A percentile compares a stretch with the other conserved stretches of the same genome.
These are phyloP conservation scores for Russula sp. DNA, from an alignment of 768 basidiomycete species.

Conservation along the genomic window DNA sequence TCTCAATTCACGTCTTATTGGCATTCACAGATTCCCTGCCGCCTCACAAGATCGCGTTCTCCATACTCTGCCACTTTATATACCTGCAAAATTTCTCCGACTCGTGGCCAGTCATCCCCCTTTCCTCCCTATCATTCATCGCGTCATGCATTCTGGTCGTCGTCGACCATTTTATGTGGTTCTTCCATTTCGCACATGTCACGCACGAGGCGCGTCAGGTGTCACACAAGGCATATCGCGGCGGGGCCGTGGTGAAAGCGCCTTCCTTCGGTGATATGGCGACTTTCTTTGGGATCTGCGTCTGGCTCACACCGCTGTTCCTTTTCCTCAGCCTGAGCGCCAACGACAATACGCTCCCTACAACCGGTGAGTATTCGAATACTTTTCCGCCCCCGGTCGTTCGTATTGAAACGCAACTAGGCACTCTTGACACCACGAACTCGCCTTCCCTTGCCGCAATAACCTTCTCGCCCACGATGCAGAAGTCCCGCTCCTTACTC, in stretches of 20 bases:
- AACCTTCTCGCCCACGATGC: constrained; percentile 32
- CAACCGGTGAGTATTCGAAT: constrained; percentile 30
- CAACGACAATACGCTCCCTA: constrained; percentile 93
- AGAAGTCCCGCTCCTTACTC: constrained; percentile 53
- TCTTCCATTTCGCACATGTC: constrained; percentile 84
- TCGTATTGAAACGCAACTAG: constrained; percentile 1
- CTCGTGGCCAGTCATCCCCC: constrained; percentile 90
- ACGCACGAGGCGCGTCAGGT: constrained; percentile 60
- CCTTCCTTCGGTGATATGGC: constrained; percentile 66
- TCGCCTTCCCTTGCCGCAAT: constrained; percentile 16
- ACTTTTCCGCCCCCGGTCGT: constrained; percentile 33
- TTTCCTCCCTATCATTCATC: constrained; percentile 81
- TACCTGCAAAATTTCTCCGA: constrained; percentile 92
- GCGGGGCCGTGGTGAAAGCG: constrained; percentile 36
- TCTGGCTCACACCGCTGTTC: constrained; percentile 90
- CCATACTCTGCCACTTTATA: constrained; percentile 76
- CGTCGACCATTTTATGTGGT: constrained; percentile 92
- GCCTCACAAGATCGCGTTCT: constrained; percentile 68
- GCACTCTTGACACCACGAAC: not conserved
- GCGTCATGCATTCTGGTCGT: constrained; percentile 84
- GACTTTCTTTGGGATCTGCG: constrained; percentile 79
- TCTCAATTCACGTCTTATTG: constrained; percentile 71
- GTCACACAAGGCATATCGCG: constrained; percentile 41
- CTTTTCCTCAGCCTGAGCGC: constrained; percentile 94
- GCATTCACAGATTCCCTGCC: constrained; percentile 83